Evolutionary conservation across 164 flowering plant genomes (phyloP), one percentile per base, ranked within the genome.

Genomic region (Chloranthus sessilifolius): DNA sequence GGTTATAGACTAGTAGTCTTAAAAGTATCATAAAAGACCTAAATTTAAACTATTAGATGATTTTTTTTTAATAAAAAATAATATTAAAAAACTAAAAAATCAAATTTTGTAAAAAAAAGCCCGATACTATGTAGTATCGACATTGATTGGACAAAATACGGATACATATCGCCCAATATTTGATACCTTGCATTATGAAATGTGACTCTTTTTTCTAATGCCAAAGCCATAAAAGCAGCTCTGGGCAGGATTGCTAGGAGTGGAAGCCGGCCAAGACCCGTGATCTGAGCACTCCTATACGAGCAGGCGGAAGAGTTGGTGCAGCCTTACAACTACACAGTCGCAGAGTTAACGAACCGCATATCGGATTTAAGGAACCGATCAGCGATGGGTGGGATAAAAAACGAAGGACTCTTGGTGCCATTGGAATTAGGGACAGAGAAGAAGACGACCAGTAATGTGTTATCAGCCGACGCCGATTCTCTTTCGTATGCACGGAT

Each of bases 221-320:
- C n/a, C n/a, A n/a, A n/a, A n/a, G n/a, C n/a, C n/a, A n/a, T n/a
- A 3, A 3, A 1, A 52, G 43, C 51, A 61, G 65, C 24, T 61
- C n/a, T 16, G 58, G 21, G 63, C 63, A 34, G 59, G 56, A 24
- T 47, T 64, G 0, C 16, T 58, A 11, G 68, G 46, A 1, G 54
- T 64, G 6, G 64, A 59, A 49, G 17, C 60, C 1, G 64, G 68
- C 3, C 64, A 64, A 47, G 69, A 59, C 36, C 64, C 3, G 69
- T 59, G 7, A 49, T 48, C 14, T 27, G 69, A 43, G 24, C 45
- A 0, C 35, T 42, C 2, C 60, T 59, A 7, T 53, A 53, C 27
- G 43, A 64, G 47, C 45, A 56, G 2, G 50, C 29, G 7, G 9
- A 59, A 2, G 42, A 53, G 11, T 0, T 15, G 0, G 69, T 64